Evolutionary conservation across 805 yeast species (phyloP).

Genomic region (Scheffersomyces coipomensis): DNA sequence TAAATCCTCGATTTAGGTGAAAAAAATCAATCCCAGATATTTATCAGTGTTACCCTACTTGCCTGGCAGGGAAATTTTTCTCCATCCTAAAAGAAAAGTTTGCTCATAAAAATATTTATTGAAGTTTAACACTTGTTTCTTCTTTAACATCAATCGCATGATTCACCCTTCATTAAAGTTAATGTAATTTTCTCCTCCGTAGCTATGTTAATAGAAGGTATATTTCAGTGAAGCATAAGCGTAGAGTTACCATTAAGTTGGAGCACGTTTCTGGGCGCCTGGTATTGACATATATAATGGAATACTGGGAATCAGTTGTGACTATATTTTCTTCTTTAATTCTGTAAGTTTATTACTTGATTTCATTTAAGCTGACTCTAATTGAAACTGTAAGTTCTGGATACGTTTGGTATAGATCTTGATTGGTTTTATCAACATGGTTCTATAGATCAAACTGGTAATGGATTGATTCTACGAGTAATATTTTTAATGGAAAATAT

Average conservation of each 20-base stretch:
- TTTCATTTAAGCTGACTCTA: not conserved
- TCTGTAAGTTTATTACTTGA: not conserved
- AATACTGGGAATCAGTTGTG: constrained; percentile 47
- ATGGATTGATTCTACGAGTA: too few relatives aligned
- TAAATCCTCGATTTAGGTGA: too few relatives aligned
- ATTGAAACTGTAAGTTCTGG: too few relatives aligned
- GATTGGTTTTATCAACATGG: too few relatives aligned
- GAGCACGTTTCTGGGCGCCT: constrained; percentile 50
- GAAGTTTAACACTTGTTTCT: constrained; percentile 1
- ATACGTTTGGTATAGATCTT: too few relatives aligned
- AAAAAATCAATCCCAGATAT: too few relatives aligned
- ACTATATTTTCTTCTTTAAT: constrained; percentile 22
- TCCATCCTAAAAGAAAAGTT: not conserved
- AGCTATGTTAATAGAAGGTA: constrained; percentile 19
- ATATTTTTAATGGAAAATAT: not conserved
- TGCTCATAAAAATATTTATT: not conserved
- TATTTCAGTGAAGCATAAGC: constrained; percentile 31
- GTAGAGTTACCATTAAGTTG: constrained; percentile 35
- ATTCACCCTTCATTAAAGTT: constrained; percentile 27
- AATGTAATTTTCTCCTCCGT: constrained; percentile 8
- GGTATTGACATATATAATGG: constrained; percentile 38
- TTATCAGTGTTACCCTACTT: constrained; percentile 2
- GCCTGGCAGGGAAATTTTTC: not conserved
- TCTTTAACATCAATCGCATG: constrained; percentile 39
- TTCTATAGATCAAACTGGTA: too few relatives aligned